A percentile compares a stretch with the other conserved stretches of the same genome.
These are phyloP conservation scores for Coemansia sp. DNA, from an alignment of 192 early-diverging fungal genomes.

Conservation along the genomic window DNA sequence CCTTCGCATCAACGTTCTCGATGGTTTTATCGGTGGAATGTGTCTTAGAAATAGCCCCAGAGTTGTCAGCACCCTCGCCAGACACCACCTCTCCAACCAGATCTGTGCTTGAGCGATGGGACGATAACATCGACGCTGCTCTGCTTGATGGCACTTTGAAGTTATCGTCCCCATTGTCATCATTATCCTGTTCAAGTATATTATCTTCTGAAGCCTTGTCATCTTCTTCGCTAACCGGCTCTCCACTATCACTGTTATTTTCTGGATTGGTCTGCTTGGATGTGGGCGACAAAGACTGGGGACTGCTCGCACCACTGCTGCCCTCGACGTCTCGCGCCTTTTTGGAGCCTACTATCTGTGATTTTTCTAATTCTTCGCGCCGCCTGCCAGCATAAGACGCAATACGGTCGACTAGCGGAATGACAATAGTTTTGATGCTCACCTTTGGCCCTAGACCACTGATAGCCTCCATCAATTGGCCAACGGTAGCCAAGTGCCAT, in stretches of 20 bases:
- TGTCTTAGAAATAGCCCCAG: not conserved
- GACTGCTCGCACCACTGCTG: not conserved
- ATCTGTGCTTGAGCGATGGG: not conserved
- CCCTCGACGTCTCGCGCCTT: not conserved
- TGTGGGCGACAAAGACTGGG: not conserved
- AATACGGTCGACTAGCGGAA: slow-evolving; percentile 91
- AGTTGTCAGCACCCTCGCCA: not conserved
- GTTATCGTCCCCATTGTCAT: not conserved
- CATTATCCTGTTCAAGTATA: not conserved
- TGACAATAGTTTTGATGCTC: slow-evolving; percentile 96
- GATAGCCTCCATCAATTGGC: slow-evolving; percentile 84
- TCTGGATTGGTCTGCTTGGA: not conserved
- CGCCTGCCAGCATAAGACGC: slow-evolving; percentile 85
- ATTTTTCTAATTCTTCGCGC: slow-evolving; percentile 59
- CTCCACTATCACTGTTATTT: not conserved
- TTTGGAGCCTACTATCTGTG: slow-evolving; percentile 25
- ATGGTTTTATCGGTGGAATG: not conserved
- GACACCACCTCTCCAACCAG: not conserved
- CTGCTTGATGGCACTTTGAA: not conserved
- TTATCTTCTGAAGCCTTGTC: not conserved
- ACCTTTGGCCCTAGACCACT: slow-evolving; percentile 89
- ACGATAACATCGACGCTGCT: not conserved
- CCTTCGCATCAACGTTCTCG: not conserved
- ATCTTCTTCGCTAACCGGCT: not conserved
- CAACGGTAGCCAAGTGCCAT: slow-evolving; percentile 90